Conservation (phyloP, 2,329 filamentous ascomycete genomes). For the Alternaria burnsii region DNA sequence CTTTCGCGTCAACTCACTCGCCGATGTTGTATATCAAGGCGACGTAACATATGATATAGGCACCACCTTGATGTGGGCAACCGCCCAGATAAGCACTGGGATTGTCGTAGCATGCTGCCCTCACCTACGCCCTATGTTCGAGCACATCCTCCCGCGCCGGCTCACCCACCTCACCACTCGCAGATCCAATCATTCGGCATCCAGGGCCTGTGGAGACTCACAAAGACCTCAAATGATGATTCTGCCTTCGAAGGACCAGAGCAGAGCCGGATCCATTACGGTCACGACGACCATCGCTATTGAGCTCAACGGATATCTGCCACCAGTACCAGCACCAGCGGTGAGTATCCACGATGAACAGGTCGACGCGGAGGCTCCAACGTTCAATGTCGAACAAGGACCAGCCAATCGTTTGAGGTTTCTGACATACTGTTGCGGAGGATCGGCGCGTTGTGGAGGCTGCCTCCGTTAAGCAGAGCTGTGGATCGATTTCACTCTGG, state of each 20-base stretch:
- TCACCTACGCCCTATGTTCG: slow-evolving; percentile 36
- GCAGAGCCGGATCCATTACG: slow-evolving; percentile 18
- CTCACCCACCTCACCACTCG: slow-evolving; percentile 18
- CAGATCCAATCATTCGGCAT: background rate
- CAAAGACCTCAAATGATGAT: background rate
- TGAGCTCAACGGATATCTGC: slow-evolving; percentile 1
- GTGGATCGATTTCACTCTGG: background rate
- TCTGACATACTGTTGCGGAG: background rate
- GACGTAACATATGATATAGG: slow-evolving; percentile 30
- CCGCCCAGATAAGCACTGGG: slow-evolving; percentile 33
- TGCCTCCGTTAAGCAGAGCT: background rate
- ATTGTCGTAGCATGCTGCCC: slow-evolving; percentile 38
- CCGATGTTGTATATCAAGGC: slow-evolving; percentile 5
- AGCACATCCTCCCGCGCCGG: slow-evolving; percentile 22
- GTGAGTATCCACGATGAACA: slow-evolving; percentile 20
- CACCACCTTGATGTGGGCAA: slow-evolving; percentile 28
- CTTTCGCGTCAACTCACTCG: slow-evolving; percentile 21
- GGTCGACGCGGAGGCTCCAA: slow-evolving; percentile 19
- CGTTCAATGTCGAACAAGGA: slow-evolving; percentile 27
- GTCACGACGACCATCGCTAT: slow-evolving; percentile 35
- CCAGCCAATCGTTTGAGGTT: slow-evolving; percentile 1
- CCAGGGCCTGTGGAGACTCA: background rate
- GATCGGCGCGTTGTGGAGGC: background rate
- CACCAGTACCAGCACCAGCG: background rate
- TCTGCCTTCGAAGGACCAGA: background rate